Conservation (phyloP, 352 stramenopile species). For the Phytopythium litorale region DNA sequence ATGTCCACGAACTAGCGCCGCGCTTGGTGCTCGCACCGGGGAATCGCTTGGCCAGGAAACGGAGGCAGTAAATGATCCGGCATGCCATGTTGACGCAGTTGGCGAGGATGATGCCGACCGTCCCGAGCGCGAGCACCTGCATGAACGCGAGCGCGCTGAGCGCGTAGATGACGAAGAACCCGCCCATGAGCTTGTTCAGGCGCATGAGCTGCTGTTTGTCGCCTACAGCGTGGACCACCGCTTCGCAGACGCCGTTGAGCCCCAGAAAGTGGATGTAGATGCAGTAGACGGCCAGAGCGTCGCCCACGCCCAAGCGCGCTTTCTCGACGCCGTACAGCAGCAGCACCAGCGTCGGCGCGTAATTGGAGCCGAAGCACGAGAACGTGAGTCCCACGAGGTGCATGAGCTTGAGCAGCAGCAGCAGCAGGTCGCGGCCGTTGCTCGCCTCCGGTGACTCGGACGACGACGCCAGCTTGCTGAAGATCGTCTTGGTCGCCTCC, state of each 20-base stretch:
- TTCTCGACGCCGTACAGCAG: conserved; percentile 82
- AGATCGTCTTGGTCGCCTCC: conserved; percentile 93
- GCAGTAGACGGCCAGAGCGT: conserved; percentile 82
- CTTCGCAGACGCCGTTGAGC: conserved; percentile 95
- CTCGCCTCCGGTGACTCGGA: conserved; percentile 7
- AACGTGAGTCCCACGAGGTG: conserved; percentile 82
- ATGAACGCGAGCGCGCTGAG: conserved; percentile 65
- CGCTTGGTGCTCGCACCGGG: neutral
- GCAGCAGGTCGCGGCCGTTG: conserved; percentile 45
- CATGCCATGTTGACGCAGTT: conserved; percentile 89
- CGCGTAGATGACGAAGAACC: conserved; percentile 80
- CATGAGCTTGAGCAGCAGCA: conserved; percentile 82
- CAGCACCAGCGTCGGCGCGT: conserved; percentile 73
- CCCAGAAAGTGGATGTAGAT: conserved; percentile 94
- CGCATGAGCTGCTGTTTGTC: conserved; percentile 63
- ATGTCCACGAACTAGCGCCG: conserved; percentile 13
- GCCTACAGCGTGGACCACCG: conserved; percentile 92
- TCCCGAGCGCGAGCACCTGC: conserved; percentile 47
- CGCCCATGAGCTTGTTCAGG: conserved; percentile 76
- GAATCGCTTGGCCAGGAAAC: conserved; percentile 67
- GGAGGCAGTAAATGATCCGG: conserved; percentile 78
- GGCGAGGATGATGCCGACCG: conserved; percentile 72
- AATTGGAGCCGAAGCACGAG: conserved; percentile 78
- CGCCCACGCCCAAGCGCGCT: conserved; percentile 41
- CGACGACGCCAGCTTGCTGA: conserved; percentile 84